A percentile compares a stretch with the other conserved stretches of the same genome.
Evolutionary conservation across 2,329 filamentous ascomycete genomes (phyloP).

Genomic region (Cladorrhinum sp.): DNA sequence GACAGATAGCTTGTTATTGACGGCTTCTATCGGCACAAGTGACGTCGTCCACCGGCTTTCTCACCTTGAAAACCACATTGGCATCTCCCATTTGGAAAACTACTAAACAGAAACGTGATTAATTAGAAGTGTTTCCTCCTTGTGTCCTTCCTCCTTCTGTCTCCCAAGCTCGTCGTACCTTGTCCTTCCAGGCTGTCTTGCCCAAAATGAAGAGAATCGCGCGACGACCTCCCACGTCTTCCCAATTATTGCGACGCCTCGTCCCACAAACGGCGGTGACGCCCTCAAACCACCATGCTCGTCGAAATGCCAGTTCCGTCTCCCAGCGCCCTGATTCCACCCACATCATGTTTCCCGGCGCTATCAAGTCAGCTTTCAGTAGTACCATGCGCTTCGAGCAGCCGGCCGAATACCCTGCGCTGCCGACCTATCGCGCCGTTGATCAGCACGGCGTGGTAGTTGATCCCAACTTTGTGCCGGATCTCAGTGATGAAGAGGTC

Average conservation of each 20-base stretch:
- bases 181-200: neutral
- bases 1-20: neutral
- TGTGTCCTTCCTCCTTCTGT: neutral
- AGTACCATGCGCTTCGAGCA: slow-evolving; percentile 72
- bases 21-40: slow-evolving; percentile 31
- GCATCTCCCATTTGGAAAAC: slow-evolving; percentile 3
- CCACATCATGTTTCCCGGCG: slow-evolving; percentile 80
- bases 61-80: neutral
- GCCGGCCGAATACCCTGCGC: slow-evolving; percentile 68
- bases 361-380: slow-evolving; percentile 90
- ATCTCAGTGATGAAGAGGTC: slow-evolving; percentile 63
- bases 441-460: slow-evolving; percentile 84
- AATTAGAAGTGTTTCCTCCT: neutral
- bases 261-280: neutral
- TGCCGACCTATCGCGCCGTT: slow-evolving; percentile 89
- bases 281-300: neutral
- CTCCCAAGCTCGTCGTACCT: neutral
- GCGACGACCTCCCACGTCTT: neutral
- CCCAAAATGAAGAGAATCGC: neutral
- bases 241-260: neutral
- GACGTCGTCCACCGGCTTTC: slow-evolving; percentile 23
- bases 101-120: slow-evolving; percentile 6
- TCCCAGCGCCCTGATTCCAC: slow-evolving; percentile 56
- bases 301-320: slow-evolving; percentile 36
- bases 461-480: slow-evolving; percentile 65